Evolutionary conservation across 1,284 basidiomycete species (phyloP).

Genomic region (Trametes pubescens): DNA sequence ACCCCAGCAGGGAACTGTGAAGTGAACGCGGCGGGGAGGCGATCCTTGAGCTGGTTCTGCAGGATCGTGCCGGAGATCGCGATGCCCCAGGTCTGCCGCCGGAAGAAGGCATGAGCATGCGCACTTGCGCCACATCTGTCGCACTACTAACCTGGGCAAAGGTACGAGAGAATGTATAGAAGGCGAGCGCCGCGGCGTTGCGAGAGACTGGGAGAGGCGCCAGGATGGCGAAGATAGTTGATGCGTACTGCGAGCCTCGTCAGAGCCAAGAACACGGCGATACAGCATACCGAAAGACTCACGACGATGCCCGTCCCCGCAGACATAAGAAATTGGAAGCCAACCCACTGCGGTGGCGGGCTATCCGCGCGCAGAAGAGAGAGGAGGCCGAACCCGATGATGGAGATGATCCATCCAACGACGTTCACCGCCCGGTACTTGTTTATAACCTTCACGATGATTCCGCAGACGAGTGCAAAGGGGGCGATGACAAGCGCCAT

Average conservation of each 20-base stretch:
- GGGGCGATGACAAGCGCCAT: conserved; percentile 36
- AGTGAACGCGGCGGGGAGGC: conserved; percentile 46
- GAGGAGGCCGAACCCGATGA: conserved; percentile 43
- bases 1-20: conserved; percentile 42
- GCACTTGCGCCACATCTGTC: too few species aligned
- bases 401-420: conserved; percentile 40
- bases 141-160: conserved; percentile 34
- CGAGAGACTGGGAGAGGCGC: conserved; percentile 42
- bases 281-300: conserved; percentile 14
- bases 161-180: conserved; percentile 43
- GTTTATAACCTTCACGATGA: conserved; percentile 30
- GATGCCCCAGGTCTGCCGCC: conserved; percentile 48
- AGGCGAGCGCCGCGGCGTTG: conserved; percentile 42
- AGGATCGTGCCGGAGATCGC: conserved; percentile 49
- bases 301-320: conserved; percentile 40
- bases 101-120: neutral
- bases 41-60: conserved; percentile 47
- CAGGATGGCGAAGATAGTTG: conserved; percentile 44
- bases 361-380: conserved; percentile 39
- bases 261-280: neutral
- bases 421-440: conserved; percentile 39
- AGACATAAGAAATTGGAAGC: conserved; percentile 42
- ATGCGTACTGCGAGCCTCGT: conserved; percentile 30
- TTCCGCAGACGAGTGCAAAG: conserved; percentile 36
- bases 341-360: conserved; percentile 41